These are phyloP conservation scores for Microsporum canis DNA, from an alignment of 2,329 filamentous ascomycete genomes.

Conservation along the genomic window DNA sequence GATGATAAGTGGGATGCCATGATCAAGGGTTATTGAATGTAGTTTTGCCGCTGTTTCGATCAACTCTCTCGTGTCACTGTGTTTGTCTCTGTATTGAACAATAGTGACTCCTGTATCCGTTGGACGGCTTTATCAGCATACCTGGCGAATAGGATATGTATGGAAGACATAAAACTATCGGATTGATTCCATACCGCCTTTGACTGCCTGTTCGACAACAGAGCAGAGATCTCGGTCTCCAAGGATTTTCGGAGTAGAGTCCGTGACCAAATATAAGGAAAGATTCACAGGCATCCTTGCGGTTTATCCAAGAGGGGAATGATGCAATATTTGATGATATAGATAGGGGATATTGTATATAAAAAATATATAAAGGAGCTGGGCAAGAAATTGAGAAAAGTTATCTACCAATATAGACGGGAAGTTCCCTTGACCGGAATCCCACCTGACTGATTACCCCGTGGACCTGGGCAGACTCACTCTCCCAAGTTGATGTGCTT, in stretches of 20 bases:
- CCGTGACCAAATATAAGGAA: conserved; percentile 80
- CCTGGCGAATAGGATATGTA: no score
- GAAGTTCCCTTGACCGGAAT: not conserved
- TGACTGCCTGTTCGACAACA: conserved; percentile 64
- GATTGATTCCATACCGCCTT: conserved; percentile 48
- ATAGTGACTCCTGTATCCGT: conserved; percentile 53
- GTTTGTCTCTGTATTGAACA: conserved; percentile 87
- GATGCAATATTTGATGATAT: not conserved
- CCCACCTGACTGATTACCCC: no score
- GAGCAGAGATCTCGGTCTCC: conserved; percentile 56
- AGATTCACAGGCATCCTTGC: conserved; percentile 49
- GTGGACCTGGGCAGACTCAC: no score
- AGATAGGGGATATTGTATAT: not conserved
- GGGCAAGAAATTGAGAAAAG: not conserved
- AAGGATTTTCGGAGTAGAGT: conserved; percentile 78
- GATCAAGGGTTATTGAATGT: conserved; percentile 56
- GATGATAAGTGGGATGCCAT: conserved; percentile 71
- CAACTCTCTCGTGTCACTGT: conserved; percentile 58
- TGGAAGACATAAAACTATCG: not conserved
- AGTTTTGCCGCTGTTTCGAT: conserved; percentile 60
- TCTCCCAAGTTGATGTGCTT: no score
- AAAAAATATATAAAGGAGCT: not conserved
- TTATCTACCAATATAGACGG: not conserved
- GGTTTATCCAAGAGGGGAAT: not conserved
- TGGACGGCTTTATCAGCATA: not conserved